Base-by-base conservation (phyloP, 208 protist species). In the Strigomonas galati region DNA sequence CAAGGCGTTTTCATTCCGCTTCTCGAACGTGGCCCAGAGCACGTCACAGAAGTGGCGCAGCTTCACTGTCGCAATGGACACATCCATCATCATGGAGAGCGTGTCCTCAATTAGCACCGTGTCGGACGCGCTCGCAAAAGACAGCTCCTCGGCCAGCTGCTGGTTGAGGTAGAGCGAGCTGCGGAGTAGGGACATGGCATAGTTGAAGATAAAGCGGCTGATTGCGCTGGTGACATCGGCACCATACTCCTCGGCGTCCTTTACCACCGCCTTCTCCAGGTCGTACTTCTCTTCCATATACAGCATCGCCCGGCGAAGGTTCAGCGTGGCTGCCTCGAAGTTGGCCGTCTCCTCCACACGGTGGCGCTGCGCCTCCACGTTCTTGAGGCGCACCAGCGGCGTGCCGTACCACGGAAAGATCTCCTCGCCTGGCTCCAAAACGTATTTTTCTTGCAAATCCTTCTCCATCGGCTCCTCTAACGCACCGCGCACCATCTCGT, bases 71-170 rank as follows among this genome's bases (percentile, higher is more conserved):
- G 76, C 85, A 65, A 93, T 87, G 54, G 84, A 73, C 7, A 78
- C 69, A 60, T 96, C 90, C 87, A 96, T 93, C 90, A 96, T 93
- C 66, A 84, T 81, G 24, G 84, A 92, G 26, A 96, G 75, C 17
- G 78, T 84, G 63, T 93, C 85, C 61, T 96, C 90, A 52, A 96
- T 89, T 9, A 86, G 67, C 21, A 96, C 90, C 2, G 87, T 92
- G 73, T 96, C 90, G 0, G 77, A 74, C 6, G 87, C 80, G 58
- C 80, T 83, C 1, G 76, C 74, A 56, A 78, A 71, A 14, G 72
- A 57, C 24, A 95, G 74, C 67, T 87, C 81, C 59, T 82, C 72
- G 21, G 80, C 76, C 5, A 91, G 78, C 49, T 85, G 84, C 19
- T 89, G 72, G 24, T 72, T 63, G 17, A 95, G 70, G 67, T 86